Base-by-base conservation (phyloP, 495 filamentous ascomycete genomes). In the Hypoxylon intermedium region DNA sequence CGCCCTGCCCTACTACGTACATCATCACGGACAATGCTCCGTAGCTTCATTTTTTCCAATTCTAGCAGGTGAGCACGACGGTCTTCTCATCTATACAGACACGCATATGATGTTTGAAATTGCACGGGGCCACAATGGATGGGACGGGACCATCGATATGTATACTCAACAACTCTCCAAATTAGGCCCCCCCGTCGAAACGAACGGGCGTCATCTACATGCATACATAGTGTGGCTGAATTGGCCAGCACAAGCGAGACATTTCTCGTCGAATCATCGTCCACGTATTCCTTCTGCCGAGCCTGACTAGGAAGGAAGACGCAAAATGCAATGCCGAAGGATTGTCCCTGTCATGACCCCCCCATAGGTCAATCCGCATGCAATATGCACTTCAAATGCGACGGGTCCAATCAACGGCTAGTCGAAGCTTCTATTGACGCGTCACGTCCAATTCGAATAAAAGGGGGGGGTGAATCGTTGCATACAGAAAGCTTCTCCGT, bases 231-330 rank as follows among this genome's bases (percentile, higher is more conserved):
- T 16, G 44, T 65, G 61, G 54, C 45, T 59, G 61, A 59, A 55
- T 59, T 45, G 31, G 43, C 42, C 49, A 55, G 20, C 47, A 13
- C 54, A 64, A 53, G 43, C 53, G 48, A 55, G 45, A 5, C 13
- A 15, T 11, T 9, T 34, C 11, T 64, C 37, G 62, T 60, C 62
- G 56, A 65, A 65, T 65, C 62, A 59, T 52, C 46, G 51, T 31
- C 41, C 41, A 46, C 62, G 34, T 60, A 51, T 56, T 56, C 56
- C 44, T 52, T 36, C 21, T 65, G 56, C 62, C 62, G 62, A 60
- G 45, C 55, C 62, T 56, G 56, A 60, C 62, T 65, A 23, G 56
- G 55, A 60, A 65, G 62, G 56, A 56, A 60, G 50, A 59, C 41
- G 46, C 51, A 44, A 31, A 44, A 60, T 51, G 55, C 55, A 60